Evolutionary conservation across 2,329 filamentous ascomycete species (phyloP).

Genomic region (Fusarium staphyleae): DNA sequence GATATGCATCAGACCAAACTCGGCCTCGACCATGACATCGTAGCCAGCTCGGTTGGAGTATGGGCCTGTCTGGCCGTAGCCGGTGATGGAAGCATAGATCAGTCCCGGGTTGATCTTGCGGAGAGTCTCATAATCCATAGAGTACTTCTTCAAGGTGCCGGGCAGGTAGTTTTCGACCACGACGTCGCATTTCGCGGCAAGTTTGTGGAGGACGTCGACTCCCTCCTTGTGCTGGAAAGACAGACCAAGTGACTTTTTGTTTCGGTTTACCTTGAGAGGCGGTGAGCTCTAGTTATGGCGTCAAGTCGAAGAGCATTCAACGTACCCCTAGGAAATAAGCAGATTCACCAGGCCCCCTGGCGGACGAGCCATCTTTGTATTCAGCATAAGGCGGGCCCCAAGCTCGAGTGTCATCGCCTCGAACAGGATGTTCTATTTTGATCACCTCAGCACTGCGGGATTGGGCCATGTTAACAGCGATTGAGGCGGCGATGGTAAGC

Average conservation of each 20-base stretch:
- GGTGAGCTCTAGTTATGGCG: constrained; percentile 22
- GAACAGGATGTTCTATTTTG: constrained; percentile 92
- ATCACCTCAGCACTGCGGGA: constrained; percentile 84
- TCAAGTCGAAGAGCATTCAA: not conserved
- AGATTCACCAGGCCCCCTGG: constrained; percentile 82
- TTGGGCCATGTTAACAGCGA: constrained; percentile 20
- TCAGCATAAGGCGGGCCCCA: constrained; percentile 95
- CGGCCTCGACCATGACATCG: constrained; percentile 99
- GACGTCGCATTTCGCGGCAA: constrained; percentile 86
- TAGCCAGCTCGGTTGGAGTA: constrained; percentile 89
- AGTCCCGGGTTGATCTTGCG: constrained; percentile 82
- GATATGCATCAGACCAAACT: constrained; percentile 98
- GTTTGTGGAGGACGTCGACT: constrained; percentile 83
- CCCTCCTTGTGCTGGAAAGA: constrained; percentile 89
- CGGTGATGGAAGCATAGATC: constrained; percentile 96
- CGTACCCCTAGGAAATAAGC: constrained; percentile 92
- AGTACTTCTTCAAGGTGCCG: constrained; percentile 86
- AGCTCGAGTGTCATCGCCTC: constrained; percentile 91
- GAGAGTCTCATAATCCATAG: constrained; percentile 85
- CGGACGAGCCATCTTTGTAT: constrained; percentile 67
- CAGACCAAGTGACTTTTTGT: constrained; percentile 92
- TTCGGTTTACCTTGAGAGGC: constrained; percentile 79
- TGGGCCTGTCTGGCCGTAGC: constrained; percentile 94
- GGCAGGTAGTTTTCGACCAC: constrained; percentile 98
- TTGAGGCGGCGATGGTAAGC: constrained; percentile 2